Conservation (phyloP, 345 rosid genomes). For the Carallia pectinifolia region DNA sequence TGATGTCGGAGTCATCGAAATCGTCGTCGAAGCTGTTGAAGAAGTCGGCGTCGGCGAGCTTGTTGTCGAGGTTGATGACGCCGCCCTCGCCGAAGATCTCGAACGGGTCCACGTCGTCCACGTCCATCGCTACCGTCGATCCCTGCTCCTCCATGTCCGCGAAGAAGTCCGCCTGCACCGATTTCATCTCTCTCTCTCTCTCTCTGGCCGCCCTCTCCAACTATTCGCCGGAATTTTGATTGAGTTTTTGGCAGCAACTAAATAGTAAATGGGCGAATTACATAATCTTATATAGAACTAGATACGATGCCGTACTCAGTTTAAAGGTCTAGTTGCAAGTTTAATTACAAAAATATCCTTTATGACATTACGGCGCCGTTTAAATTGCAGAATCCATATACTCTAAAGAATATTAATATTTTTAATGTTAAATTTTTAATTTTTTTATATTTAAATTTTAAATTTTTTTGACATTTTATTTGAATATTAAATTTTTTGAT, state of each 20-base stretch:
- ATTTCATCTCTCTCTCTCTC: constrained; percentile 44
- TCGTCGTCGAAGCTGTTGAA: constrained; percentile 85
- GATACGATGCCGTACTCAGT: neutral
- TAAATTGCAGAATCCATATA: too few relatives aligned
- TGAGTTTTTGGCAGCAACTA: too few relatives aligned
- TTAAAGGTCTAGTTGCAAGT: too few relatives aligned
- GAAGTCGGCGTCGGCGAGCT: constrained; percentile 80
- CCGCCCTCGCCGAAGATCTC: constrained; percentile 73
- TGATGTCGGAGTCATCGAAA: constrained; percentile 84
- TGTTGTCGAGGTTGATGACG: constrained; percentile 50
- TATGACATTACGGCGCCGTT: too few relatives aligned
- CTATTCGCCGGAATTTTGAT: too few relatives aligned
- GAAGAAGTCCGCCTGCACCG: constrained; percentile 63
- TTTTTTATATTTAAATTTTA: too few relatives aligned
- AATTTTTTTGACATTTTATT: too few relatives aligned
- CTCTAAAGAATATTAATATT: too few relatives aligned
- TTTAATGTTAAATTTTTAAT: too few relatives aligned
- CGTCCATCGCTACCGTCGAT: constrained; percentile 76
- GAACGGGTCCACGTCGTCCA: constrained; percentile 69
- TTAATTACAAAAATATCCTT: too few relatives aligned
- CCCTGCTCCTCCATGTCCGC: constrained; percentile 68
- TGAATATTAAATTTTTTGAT: too few relatives aligned
- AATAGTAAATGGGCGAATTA: too few relatives aligned
- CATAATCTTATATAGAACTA: neutral
- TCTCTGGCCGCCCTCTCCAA: neutral